Evolutionary conservation across 1,284 basidiomycete species (phyloP).

Genomic region (Cutaneotrichosporon daszewskae): DNA sequence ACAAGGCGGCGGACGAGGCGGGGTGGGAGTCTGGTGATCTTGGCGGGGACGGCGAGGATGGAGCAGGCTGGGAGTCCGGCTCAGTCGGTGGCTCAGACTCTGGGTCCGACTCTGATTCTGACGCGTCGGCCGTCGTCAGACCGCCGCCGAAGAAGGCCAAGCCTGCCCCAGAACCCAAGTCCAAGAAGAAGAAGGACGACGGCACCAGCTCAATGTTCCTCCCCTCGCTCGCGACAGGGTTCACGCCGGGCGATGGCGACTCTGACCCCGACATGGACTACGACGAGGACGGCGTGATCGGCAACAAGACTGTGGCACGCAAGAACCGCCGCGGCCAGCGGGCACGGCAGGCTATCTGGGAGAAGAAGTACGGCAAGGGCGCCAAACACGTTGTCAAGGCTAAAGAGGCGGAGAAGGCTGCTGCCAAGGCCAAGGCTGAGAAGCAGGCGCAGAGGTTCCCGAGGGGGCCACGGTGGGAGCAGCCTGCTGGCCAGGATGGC

Average conservation of each 20-base stretch:
- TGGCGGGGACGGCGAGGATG: conserved; percentile 21
- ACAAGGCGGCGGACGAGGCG: conserved; percentile 47
- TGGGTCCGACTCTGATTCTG: conserved; percentile 20
- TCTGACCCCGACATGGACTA: conserved; percentile 72
- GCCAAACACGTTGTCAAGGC: conserved; percentile 84
- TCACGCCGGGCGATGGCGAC: conserved; percentile 66
- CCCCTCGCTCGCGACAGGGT: conserved; percentile 80
- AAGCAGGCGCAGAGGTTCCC: neutral
- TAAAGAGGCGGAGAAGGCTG: conserved; percentile 25
- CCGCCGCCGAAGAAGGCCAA: conserved; percentile 24
- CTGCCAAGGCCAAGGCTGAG: neutral
- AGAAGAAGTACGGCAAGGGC: conserved; percentile 85
- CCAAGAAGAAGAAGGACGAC: conserved; percentile 15
- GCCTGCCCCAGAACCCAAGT: conserved; percentile 5
- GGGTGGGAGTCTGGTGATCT: conserved; percentile 57
- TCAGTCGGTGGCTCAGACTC: conserved; percentile 16
- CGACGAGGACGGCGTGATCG: conserved; percentile 50
- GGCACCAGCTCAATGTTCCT: conserved; percentile 68
- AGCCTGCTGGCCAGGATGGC: neutral
- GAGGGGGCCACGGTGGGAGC: conserved; percentile 12
- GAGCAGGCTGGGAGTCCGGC: conserved; percentile 57
- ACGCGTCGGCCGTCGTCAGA: conserved; percentile 27
- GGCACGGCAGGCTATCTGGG: conserved; percentile 89
- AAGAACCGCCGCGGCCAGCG: conserved; percentile 90
- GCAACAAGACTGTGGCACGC: conserved; percentile 53